Base-by-base conservation (phyloP, 306 rosid species). In the barrel medic (Medicago truncatula) region DNA sequence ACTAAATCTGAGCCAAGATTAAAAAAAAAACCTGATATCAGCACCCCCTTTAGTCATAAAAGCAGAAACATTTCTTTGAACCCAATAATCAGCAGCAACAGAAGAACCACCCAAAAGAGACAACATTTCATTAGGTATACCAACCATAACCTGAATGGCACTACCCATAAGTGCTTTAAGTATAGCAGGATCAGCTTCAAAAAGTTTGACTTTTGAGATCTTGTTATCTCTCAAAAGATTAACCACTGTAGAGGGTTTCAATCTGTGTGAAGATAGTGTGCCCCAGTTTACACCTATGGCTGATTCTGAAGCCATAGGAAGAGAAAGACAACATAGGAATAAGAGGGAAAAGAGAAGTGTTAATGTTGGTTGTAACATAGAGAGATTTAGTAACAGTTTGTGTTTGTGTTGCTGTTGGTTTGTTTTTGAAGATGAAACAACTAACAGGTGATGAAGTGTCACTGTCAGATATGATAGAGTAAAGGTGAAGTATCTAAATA, bases 251-350 rank as follows among this genome's bases (percentile, higher is more conserved):
- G 92, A 52, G 9, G 98, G 98, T 46, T 81, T 89, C 78, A 95
- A 70, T 82, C 69, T 87, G 87, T 83, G 97, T 53, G 79, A 84
- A 1, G 99, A 89, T 18, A 95, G 7, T 21, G 90, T 86, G 2
- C 99, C 97, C 99, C 99, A 95, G 89, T 95, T 95, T 40, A 95
- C 86, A 31, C 96, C 99, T 46, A 89, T 67, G 38, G 81, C 92
- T 12, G 99, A 88, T 77, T 93, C 92, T 28, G 63, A 2, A 23
- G 28, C 87, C 78, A 53, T 47, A 2, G 88, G 84, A 80, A 67
- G 67, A 43, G 75, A 82, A 73, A 84, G 20, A 41, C 83, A 76
- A 31, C 77, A 68, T 3, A 82, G 62, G n/a, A 66, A 41, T 2
- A 80, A 68, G 38, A 62, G 60, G 56, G 11, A 61, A 31, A 88